Evolutionary conservation across 306 rosid genomes (phyloP).

Genomic region (Hippophae gyantsensis): DNA sequence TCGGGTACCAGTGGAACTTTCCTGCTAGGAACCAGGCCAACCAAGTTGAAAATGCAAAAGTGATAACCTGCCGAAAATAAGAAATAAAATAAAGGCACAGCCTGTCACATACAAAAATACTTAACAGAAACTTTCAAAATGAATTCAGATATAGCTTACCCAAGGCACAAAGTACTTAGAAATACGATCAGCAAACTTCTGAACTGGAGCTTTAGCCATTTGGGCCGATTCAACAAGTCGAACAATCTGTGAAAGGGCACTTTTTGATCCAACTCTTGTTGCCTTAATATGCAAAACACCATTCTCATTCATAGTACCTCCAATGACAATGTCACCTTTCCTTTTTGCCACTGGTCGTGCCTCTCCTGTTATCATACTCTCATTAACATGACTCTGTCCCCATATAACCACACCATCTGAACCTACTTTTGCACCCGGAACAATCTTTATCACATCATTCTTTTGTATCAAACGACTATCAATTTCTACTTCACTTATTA

Average conservation of each 20-base stretch:
- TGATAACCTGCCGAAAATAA: constrained; percentile 44
- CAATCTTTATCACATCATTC: constrained; percentile 54
- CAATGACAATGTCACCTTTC: constrained; percentile 60
- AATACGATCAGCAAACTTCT: constrained; percentile 68
- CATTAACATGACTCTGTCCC: constrained; percentile 74
- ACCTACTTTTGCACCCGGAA: constrained; percentile 69
- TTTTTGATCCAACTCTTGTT: constrained; percentile 76
- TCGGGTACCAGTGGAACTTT: constrained; percentile 49
- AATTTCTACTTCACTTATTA: constrained; percentile 39
- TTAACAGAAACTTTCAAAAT: neutral
- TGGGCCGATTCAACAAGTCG: constrained; percentile 84
- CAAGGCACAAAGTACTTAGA: constrained; percentile 77
- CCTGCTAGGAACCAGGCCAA: constrained; percentile 67
- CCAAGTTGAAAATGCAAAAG: constrained; percentile 61
- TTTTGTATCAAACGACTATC: constrained; percentile 57
- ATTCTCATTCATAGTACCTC: constrained; percentile 77
- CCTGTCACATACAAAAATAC: neutral
- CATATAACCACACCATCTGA: constrained; percentile 58
- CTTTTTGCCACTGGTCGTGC: constrained; percentile 47
- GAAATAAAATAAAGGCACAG: too few species aligned
- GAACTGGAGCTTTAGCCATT: constrained; percentile 91
- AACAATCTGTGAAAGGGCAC: constrained; percentile 74
- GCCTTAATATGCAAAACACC: constrained; percentile 72
- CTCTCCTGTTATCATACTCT: constrained; percentile 92
- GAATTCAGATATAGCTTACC: constrained; percentile 23